Evolutionary conservation across 2,329 filamentous ascomycete species (phyloP).

Genomic region (Hypoxylon sp.): DNA sequence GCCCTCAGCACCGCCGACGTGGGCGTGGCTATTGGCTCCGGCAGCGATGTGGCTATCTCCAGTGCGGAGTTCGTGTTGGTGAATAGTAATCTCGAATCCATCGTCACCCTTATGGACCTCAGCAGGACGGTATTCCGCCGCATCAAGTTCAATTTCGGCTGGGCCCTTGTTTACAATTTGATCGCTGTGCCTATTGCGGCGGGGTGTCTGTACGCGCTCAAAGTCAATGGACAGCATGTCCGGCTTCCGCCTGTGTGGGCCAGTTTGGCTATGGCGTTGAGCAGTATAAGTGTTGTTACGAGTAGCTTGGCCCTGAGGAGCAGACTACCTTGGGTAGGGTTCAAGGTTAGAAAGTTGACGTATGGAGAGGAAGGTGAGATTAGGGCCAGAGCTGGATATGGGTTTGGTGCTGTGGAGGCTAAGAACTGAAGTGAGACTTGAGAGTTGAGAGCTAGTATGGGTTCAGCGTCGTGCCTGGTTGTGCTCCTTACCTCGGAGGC

Average conservation of each 20-base stretch:
- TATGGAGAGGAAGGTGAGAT: not conserved
- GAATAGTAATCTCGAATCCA: constrained; percentile 75
- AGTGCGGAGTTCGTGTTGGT: constrained; percentile 87
- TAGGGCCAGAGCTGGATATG: not conserved
- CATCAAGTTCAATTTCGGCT: constrained; percentile 87
- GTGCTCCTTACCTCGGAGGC: not conserved
- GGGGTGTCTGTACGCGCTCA: constrained; percentile 77
- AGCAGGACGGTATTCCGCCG: constrained; percentile 79
- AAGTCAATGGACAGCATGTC: constrained; percentile 66
- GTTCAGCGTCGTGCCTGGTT: not conserved
- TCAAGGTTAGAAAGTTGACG: constrained; percentile 44
- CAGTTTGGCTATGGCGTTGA: constrained; percentile 90
- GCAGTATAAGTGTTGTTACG: constrained; percentile 87
- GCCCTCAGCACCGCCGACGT: constrained; percentile 85
- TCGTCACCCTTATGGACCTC: constrained; percentile 80
- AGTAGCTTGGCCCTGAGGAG: constrained; percentile 81
- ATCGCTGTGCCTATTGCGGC: constrained; percentile 84
- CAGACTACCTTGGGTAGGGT: constrained; percentile 54
- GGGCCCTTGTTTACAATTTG: constrained; percentile 87
- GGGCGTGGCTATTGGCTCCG: constrained; percentile 85
- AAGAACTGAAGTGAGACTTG: not conserved
- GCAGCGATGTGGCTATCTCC: constrained; percentile 85
- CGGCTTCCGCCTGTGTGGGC: constrained; percentile 86
- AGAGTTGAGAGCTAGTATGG: not conserved
- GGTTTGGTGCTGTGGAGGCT: constrained; percentile 3